Conservation (phyloP, 805 yeast species). For the Ogataea chonburiensis region DNA sequence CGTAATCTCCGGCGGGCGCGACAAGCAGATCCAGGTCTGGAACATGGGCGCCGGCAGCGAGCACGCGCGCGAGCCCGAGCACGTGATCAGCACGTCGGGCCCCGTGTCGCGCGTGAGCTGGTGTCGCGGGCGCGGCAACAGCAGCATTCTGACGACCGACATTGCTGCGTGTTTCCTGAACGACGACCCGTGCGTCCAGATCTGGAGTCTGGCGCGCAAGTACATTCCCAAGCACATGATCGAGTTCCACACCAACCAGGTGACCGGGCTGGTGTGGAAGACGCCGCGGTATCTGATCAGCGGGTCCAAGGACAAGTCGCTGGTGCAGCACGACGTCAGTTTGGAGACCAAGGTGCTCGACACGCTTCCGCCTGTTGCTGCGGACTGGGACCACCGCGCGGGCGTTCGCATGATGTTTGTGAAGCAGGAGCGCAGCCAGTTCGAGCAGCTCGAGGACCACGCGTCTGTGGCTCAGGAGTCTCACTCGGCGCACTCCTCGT, state of each 20-base stretch:
- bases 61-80: constrained; percentile 56
- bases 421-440: constrained; percentile 47
- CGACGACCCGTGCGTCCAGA: constrained; percentile 67
- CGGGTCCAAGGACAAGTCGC: constrained; percentile 48
- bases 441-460: constrained; percentile 27
- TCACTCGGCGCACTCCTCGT: constrained; percentile 7
- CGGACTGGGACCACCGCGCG: constrained; percentile 56
- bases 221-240: constrained; percentile 63
- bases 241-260: constrained; percentile 47
- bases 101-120: constrained; percentile 78
- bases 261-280: constrained; percentile 59
- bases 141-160: constrained; percentile 53
- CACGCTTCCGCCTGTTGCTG: constrained; percentile 48
- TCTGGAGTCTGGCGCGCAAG: constrained; percentile 69
- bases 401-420: constrained; percentile 49
- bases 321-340: constrained; percentile 48
- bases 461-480: constrained; percentile 10
- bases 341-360: constrained; percentile 45
- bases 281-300: constrained; percentile 47
- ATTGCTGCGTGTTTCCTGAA: constrained; percentile 72
- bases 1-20: constrained; percentile 90
- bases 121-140: constrained; percentile 45
- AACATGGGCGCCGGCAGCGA: constrained; percentile 44
- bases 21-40: constrained; percentile 79
- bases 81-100: constrained; percentile 68